phyloP scores from a whole-genome alignment of 371 early-diverging fungal genomes.

The Amoeboradix gromovi region DNA sequence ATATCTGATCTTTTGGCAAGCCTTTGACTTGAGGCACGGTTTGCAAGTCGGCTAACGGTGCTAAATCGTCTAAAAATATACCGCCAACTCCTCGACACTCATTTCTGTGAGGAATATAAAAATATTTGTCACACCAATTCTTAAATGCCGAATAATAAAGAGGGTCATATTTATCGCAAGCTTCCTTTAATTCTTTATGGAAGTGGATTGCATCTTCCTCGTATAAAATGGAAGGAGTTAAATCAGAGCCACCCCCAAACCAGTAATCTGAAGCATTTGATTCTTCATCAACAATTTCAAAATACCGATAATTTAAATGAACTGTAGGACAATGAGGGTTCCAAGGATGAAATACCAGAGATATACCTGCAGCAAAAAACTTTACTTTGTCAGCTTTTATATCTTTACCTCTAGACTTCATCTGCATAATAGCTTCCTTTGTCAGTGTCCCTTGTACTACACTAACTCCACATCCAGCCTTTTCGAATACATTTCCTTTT shows the following conservation, averaged over 20 bases:
- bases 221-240: slow-evolving; percentile 45
- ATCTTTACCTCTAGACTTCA: slow-evolving; percentile 24
- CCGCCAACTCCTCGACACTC: slow-evolving; percentile 61
- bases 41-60: too few species aligned
- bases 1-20: slow-evolving; percentile 29
- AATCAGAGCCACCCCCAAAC: slow-evolving; percentile 51
- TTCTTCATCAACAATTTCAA: slow-evolving; percentile 40
- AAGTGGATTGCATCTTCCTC: slow-evolving; percentile 49
- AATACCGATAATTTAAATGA: slow-evolving; percentile 85
- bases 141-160: slow-evolving; percentile 40
- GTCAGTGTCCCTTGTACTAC: slow-evolving; percentile 43
- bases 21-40: slow-evolving; percentile 5
- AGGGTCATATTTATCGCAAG: slow-evolving; percentile 38
- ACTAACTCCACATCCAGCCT: slow-evolving; percentile 70
- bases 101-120: slow-evolving; percentile 35
- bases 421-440: slow-evolving; percentile 35
- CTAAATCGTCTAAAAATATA: slow-evolving; percentile 57
- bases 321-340: slow-evolving; percentile 84
- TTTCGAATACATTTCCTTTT: slow-evolving; percentile 64
- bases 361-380: slow-evolving; percentile 69
- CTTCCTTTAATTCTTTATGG: slow-evolving; percentile 38
- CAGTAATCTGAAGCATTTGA: slow-evolving; percentile 35
- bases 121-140: slow-evolving; percentile 55
- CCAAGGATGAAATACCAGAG: slow-evolving; percentile 67
- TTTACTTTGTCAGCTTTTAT: slow-evolving; percentile 6